These are phyloP conservation scores for Fusarium citri DNA, from an alignment of 2,329 filamentous ascomycete genomes.

Conservation along the genomic window DNA sequence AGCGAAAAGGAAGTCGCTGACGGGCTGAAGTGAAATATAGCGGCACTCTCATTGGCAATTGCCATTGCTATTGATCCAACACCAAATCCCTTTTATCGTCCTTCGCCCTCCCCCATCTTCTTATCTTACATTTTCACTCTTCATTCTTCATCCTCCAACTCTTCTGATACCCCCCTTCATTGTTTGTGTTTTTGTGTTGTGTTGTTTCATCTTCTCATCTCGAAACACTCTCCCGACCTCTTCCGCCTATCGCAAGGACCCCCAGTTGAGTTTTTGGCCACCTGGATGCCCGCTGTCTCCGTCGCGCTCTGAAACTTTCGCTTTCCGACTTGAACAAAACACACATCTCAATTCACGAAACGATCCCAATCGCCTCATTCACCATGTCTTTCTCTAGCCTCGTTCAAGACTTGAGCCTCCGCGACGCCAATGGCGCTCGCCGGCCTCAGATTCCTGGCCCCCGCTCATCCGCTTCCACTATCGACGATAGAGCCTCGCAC, in stretches of 20 bases:
- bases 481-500: slow-evolving; percentile 70
- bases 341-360: slow-evolving; percentile 7
- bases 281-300: slow-evolving; percentile 13
- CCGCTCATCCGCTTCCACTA: slow-evolving; percentile 63
- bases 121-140: neutral
- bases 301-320: slow-evolving; percentile 12
- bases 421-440: slow-evolving; percentile 63
- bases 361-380: slow-evolving; percentile 21
- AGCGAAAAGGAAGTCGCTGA: slow-evolving; percentile 26
- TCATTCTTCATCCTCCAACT: neutral
- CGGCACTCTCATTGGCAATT: slow-evolving; percentile 44
- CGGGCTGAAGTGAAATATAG: slow-evolving; percentile 32
- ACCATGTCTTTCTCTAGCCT: slow-evolving; percentile 76
- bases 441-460: slow-evolving; percentile 56
- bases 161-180: slow-evolving; percentile 1
- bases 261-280: slow-evolving; percentile 43
- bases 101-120: slow-evolving; percentile 3
- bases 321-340: slow-evolving; percentile 10
- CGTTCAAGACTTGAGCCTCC: slow-evolving; percentile 72
- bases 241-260: slow-evolving; percentile 38
- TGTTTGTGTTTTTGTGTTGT: slow-evolving; percentile 17
- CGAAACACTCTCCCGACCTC: slow-evolving; percentile 20
- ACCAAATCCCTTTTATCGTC: slow-evolving; percentile 16
- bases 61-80: slow-evolving; percentile 14
- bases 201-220: slow-evolving; percentile 5